These are phyloP conservation scores for Botryotinia convoluta DNA, from an alignment of 2,329 filamentous ascomycete species.

Conservation along the genomic window DNA sequence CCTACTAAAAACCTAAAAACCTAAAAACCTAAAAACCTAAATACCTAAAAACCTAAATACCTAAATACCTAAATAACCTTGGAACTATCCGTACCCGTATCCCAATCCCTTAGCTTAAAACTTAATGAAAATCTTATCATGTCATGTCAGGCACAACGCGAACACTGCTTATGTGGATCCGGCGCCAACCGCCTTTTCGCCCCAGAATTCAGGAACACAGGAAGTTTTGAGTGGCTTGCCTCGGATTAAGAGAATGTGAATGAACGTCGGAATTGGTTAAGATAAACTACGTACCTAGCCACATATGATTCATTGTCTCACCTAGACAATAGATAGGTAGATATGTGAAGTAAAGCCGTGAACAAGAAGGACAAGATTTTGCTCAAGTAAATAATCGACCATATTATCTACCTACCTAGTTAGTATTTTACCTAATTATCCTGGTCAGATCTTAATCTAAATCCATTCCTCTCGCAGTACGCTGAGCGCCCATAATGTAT, in stretches of 20 bases:
- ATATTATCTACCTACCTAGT: background rate
- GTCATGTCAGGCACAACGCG: background rate
- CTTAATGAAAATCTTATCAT: background rate
- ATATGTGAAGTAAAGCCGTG: background rate
- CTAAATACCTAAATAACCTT: background rate
- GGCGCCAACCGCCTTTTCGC: constrained; percentile 18
- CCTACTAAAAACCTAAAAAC: too few relatives aligned
- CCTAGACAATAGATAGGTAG: background rate
- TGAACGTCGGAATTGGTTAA: background rate
- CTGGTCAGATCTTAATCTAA: background rate
- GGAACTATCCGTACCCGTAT: background rate
- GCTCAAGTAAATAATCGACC: background rate
- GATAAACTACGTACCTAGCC: background rate
- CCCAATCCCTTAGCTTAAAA: background rate
- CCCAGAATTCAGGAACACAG: constrained; percentile 9
- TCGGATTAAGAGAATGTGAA: background rate
- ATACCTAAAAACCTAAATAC: too few relatives aligned
- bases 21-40: too few relatives aligned
- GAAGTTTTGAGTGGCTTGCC: background rate
- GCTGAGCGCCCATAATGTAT: background rate
- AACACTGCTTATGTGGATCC: background rate
- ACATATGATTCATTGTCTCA: background rate
- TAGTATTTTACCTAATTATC: background rate
- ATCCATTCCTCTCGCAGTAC: background rate
- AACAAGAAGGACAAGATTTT: background rate